Base-by-base conservation (phyloP, 257 asterid genomes). In the Capsicum baccatum region DNA sequence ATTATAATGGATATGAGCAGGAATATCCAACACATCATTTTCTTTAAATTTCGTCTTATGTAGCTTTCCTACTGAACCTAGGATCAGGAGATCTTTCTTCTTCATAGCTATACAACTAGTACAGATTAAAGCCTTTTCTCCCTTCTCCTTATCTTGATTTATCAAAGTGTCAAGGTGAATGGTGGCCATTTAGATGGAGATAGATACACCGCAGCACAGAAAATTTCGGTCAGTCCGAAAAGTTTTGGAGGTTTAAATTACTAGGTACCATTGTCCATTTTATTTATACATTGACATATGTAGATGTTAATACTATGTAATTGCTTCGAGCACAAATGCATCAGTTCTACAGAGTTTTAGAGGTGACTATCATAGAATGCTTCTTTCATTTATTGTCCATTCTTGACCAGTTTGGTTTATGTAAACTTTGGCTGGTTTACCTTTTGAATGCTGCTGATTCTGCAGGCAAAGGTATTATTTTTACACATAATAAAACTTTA, bases 11-110 rank as follows among this genome's bases (percentile, higher is more conserved):
- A 44, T 91, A 92, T 85, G 98, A 95, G 90, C 90, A 92, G 74
- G 98, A 92, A 85, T 95, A 95, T 79, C 98, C 98, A 17, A 95
- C 98, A 64, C 95, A 94, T 80, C 83, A 91, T 90, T 94, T 94
- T 88, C 85, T 94, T 84, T 93, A 86, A 85, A 79, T 85, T 68
- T 59, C 42, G 58, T 74, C 82, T 11, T 78, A 57, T 44, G 83
- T 84, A 52, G 82, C 85, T 79, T 62, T 83, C 60, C 50, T 52
- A 55, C 76, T 69, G 60, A 68, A 54, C 64, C 79, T 81, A 85
- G 85, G 85, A 73, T 33, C 54, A 86, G 66, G 79, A 84, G 69
- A 84, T 82, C 84, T 64, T 87, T 58, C 64, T 78, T 88, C 74
- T 69, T 39, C 68, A 79, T 15, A 17, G 73, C 73, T 19, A 67